phyloP scores from a whole-genome alignment of 2,329 filamentous ascomycete species.

The Phyllosticta citribraziliensis region DNA sequence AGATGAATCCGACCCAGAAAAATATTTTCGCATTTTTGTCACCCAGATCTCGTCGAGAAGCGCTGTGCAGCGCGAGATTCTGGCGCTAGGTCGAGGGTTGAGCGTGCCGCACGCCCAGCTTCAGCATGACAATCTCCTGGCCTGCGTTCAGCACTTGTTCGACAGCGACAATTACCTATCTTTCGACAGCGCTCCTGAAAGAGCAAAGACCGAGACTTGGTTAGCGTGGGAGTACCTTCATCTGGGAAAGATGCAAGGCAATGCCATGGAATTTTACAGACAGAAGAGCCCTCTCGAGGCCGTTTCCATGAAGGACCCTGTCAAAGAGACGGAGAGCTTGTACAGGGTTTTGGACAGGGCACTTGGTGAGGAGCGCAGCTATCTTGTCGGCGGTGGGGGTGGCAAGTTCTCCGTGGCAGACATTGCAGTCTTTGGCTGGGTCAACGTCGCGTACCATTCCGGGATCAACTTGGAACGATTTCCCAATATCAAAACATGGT shows the following conservation, averaged over 20 bases:
- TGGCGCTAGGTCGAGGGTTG: constrained; percentile 30
- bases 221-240: constrained; percentile 1
- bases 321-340: constrained; percentile 38
- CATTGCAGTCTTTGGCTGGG: constrained; percentile 37
- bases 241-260: constrained; percentile 32
- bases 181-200: neutral
- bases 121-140: constrained; percentile 34
- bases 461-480: constrained; percentile 34
- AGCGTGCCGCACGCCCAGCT: constrained; percentile 37
- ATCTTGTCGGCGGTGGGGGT: constrained; percentile 35
- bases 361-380: constrained; percentile 31
- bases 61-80: neutral
- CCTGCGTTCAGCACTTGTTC: constrained; percentile 36
- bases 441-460: constrained; percentile 31
- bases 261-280: constrained; percentile 30
- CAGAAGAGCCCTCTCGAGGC: constrained; percentile 35
- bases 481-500: constrained; percentile 36
- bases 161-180: neutral
- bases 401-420: constrained; percentile 38
- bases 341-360: constrained; percentile 33
- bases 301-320: constrained; percentile 34
- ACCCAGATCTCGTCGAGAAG: neutral
- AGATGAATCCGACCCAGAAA: neutral
- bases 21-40: neutral
- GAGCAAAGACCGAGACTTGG: neutral